A percentile compares a stretch with the other conserved stretches of the same genome.
Evolutionary conservation across 2,329 filamentous ascomycete species (phyloP).

Genomic region (Sporothrix protearum): DNA sequence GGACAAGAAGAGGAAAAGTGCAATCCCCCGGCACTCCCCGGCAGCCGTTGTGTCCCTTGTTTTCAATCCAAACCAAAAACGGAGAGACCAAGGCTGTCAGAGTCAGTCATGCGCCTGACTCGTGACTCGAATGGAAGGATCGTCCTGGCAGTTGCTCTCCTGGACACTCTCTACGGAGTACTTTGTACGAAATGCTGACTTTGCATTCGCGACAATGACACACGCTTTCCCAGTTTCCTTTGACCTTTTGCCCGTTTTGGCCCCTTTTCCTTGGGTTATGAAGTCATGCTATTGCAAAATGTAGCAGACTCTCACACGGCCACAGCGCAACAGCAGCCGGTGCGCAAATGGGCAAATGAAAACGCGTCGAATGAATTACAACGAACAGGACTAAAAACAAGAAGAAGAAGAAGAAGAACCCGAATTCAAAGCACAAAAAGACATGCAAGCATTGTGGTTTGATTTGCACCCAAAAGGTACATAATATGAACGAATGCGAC

Average conservation of each 20-base stretch:
- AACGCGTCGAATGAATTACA: constrained; percentile 9
- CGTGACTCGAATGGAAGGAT: not conserved
- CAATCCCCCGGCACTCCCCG: not conserved
- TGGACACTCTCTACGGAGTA: no score
- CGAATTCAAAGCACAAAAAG: not conserved
- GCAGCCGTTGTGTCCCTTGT: not conserved
- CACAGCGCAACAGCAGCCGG: not conserved
- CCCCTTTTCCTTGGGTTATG: not conserved
- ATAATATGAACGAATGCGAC: no score
- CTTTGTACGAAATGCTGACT: no score
- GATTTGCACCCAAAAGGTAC: not conserved
- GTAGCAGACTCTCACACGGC: constrained; percentile 4
- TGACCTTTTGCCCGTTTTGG: not conserved
- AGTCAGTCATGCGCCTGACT: constrained; percentile 10
- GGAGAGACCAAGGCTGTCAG: not conserved
- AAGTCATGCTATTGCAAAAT: not conserved
- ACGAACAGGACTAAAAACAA: not conserved
- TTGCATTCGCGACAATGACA: not conserved
- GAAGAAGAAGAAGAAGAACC: not conserved
- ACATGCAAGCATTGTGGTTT: not conserved
- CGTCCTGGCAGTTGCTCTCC: not conserved
- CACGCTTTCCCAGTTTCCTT: not conserved
- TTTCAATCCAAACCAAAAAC: constrained; percentile 1
- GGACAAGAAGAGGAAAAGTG: not conserved
- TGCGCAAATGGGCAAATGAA: not conserved